Base-by-base conservation (phyloP, 306 rosid genomes). In the Erythrophleum fordii region DNA sequence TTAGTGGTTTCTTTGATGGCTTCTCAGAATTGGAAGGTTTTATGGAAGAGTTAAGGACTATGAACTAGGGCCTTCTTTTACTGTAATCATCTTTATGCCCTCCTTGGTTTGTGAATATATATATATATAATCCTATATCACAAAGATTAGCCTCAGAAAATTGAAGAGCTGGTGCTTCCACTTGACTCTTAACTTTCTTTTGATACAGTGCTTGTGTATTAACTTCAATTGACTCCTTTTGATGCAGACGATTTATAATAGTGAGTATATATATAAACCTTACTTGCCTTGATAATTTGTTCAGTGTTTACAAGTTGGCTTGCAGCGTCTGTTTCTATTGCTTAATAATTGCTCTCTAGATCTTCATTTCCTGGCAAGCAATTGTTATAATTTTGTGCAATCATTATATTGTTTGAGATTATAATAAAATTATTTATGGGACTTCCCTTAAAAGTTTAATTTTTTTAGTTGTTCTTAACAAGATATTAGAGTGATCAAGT, bases 1-100 rank as follows among this genome's bases (percentile, higher is more conserved):
- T 86, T 45, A 77, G 66, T 72, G 84, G 88, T 69, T 88, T 86
- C 83, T 66, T 82, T 46, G 93, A 85, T 61, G 91, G 85, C 4
- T 87, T 80, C 68, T 77, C 90, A 12, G 87, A 86, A 51, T 78
- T 84, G 34, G 89, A 90, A 55, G 83, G 85, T 53, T 86, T 80
- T 66, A 59, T 83, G 65, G 88, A 86, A 56, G 88, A 82, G 76
- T 55, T 85, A 12, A 75, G 77, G 75, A 61, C 86, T 75, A 39
- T 80, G 62, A 34, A 64, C 10, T 79, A 77, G 46, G 65, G 11
- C 22, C 22, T 53, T 29, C 1, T 82, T 68, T 79, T 79, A 2
- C 52, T 53, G n/a, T 78, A 22, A 46, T 78, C 39, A 4, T 42
- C 53, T 46, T 1, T 75, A 1, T 74, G 11, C 1, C 70, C 28